Conservation (phyloP, 2,329 filamentous ascomycete species). For the Didymella keratinophila region DNA sequence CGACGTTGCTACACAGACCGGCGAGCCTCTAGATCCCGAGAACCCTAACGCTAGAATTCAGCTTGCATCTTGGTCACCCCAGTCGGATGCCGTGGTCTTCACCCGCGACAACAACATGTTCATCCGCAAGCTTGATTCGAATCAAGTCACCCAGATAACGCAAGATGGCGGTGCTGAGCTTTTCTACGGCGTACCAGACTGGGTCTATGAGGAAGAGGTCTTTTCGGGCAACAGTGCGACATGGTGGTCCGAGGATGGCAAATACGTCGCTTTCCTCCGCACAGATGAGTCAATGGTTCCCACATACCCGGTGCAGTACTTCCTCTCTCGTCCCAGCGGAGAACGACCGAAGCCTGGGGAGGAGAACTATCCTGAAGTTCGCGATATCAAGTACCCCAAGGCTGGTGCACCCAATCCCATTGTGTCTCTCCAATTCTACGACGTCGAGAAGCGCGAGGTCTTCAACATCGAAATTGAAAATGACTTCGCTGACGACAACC, state of each 20-base stretch:
- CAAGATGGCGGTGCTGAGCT: constrained; percentile 84
- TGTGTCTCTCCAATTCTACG: constrained; percentile 88
- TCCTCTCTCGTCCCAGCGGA: constrained; percentile 84
- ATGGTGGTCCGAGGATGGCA: constrained; percentile 94
- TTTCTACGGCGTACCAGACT: constrained; percentile 96
- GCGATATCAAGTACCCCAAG: constrained; percentile 96
- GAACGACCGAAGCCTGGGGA: constrained; percentile 71
- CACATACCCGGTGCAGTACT: constrained; percentile 93
- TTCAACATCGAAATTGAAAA: constrained; percentile 81
- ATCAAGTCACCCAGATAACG: constrained; percentile 75
- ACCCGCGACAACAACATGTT: constrained; percentile 91
- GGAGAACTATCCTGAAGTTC: constrained; percentile 88
- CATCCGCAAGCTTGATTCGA: constrained; percentile 70
- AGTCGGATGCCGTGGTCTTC: constrained; percentile 86
- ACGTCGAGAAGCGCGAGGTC: constrained; percentile 76
- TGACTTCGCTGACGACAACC: constrained; percentile 80
- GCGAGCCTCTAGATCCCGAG: constrained; percentile 77
- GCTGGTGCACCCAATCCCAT: constrained; percentile 92
- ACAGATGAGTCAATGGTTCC: constrained; percentile 94
- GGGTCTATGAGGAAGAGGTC: constrained; percentile 93
- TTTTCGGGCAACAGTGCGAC: constrained; percentile 81
- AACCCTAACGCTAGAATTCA: constrained; percentile 74
- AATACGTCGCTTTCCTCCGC: constrained; percentile 87
- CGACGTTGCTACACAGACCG: constrained; percentile 81
- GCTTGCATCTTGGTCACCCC: constrained; percentile 87